Evolutionary conservation across 768 basidiomycete genomes (phyloP), one percentile per base, ranked within the genome.

Genomic region (Brasilioporus rufonigricans): DNA sequence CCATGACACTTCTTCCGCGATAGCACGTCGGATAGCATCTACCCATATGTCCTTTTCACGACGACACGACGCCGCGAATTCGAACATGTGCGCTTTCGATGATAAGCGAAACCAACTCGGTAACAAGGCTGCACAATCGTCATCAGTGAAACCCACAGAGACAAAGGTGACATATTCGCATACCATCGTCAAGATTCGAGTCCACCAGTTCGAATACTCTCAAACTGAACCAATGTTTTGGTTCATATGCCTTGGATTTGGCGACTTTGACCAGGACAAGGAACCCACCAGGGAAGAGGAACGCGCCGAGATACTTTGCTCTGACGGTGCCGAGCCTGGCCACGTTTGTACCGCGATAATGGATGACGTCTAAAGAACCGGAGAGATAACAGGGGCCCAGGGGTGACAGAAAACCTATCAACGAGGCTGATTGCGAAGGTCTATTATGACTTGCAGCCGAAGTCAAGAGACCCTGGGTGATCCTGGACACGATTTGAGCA

Each of bases 1-100:
- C 83, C 87, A 88, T 5, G 70, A 57, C 27, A 57, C 63, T 5
- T 73, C 62, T 46, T 79, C 74, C 8, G 70, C 68, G 41, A 77
- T 64, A 14, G 86, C 78, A 41, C 81, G 76, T 52, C 73, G 76
- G 46, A 97, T 82, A 6, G 84, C 83, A 31, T 75, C 73, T 51
- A 94, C 73, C 96, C 96, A 98, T n/a, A 89, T 75, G 26, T 84
- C 81, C 74, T 93, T 95, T 72, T 98, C 96, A 33, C 76, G 79
- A 63, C 75, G 80, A 67, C 93, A 95, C 16, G 91, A 82, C 0
- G 91, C 91, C 8, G 91, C 91, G 29, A 98, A 73, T 66, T 97
- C 93, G 62, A 96, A 89, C 54, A 84, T 79, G 64, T 91, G 86
- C 7, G 86, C 85, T 50, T 77, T 79, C 41, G 78, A 80, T 11